Conservation (phyloP, 306 rosid species). For the Sicyos edulis region DNA sequence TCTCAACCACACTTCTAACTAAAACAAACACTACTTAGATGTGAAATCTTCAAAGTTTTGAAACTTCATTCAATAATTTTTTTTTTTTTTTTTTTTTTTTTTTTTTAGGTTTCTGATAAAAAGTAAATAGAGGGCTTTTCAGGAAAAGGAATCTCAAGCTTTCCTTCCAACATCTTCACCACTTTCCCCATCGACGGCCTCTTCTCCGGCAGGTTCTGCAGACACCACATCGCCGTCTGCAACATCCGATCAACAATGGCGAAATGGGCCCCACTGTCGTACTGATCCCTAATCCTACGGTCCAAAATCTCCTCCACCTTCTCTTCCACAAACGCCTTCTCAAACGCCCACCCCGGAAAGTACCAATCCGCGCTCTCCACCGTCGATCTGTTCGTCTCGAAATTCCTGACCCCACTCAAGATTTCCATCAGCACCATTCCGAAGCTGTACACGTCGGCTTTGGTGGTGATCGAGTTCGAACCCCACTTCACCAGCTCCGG, state of each 20-base stretch:
- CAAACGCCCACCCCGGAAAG: conserved; percentile 84
- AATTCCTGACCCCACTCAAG: conserved; percentile 61
- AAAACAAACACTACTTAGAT: too few species aligned
- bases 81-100: too few species aligned
- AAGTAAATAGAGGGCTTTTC: conserved; percentile 72
- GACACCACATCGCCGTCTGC: conserved; percentile 91
- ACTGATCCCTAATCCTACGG: conserved; percentile 43
- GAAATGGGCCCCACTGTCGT: conserved; percentile 53
- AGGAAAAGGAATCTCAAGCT: conserved; percentile 67
- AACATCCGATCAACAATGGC: conserved; percentile 76
- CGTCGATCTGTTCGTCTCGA: conserved; percentile 37
- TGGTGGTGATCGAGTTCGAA: conserved; percentile 63
- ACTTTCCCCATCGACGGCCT: conserved; percentile 96
- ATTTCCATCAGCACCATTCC: conserved; percentile 86
- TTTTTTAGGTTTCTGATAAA: conserved; percentile 20
- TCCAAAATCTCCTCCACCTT: conserved; percentile 73
- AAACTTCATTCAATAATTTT: too few species aligned
- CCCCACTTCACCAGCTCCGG: conserved; percentile 74
- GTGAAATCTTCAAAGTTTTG: too few species aligned
- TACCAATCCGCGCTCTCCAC: conserved; percentile 66
- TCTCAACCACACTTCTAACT: too few species aligned
- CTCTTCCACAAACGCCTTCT: conserved; percentile 69
- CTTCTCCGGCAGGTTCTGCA: conserved; percentile 67
- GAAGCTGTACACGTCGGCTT: conserved; percentile 83
- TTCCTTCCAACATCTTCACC: conserved; percentile 95